Base-by-base conservation (phyloP, 805 yeast genomes). In the Grigorovia humatica region DNA sequence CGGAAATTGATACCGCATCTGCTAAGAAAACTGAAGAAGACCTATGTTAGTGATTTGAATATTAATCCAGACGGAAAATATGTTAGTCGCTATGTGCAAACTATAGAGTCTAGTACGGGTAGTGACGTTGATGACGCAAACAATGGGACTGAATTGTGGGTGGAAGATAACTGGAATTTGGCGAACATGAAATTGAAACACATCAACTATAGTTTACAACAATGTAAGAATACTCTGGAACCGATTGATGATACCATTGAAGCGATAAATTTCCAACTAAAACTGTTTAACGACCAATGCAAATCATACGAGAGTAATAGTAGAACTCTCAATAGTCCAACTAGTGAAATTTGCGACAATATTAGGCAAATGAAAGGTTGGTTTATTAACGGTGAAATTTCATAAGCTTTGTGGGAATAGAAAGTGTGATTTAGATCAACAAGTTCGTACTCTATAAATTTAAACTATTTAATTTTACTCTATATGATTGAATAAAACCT, bases 21-120 rank as follows among this genome's bases (percentile, higher is more conserved):
- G n/a, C 54, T 68, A 7, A 54, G 62, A 18, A 61, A 60, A 17
- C 55, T 67, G 42, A 59, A 59, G 19, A 52, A 48, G 29, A 68
- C 75, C 0, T 75, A 80, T 4, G 58, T 70, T 3, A 70, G 75
- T n/a, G 70, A 70, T 11, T 60, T 75, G 13, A 74, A 71, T 20
- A 71, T 71, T 55, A 72, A 72, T 42, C 74, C 70, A 29, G 59
- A 59, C 20, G 55, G 65, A 23, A 67, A 70, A 48, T 65, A 70
- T 9, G 51, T 62, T 13, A 67, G 64, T 17, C 55, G 63, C 27
- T 57, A 58, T 17, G 61, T 62, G 4, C 70, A 66, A 52, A 65
- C 69, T 4, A 55, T 52, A 44, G 23, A 46, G 9, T 11, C 27
- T 19, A 27, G 43, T 6, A 18, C 66, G 62, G 43, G 44, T 6